Percentiles rank a stretch among this genome's conserved stretches.
phyloP scores from a whole-genome alignment of 2,329 filamentous ascomycete genomes.

The Scedosporium minutisporum region DNA sequence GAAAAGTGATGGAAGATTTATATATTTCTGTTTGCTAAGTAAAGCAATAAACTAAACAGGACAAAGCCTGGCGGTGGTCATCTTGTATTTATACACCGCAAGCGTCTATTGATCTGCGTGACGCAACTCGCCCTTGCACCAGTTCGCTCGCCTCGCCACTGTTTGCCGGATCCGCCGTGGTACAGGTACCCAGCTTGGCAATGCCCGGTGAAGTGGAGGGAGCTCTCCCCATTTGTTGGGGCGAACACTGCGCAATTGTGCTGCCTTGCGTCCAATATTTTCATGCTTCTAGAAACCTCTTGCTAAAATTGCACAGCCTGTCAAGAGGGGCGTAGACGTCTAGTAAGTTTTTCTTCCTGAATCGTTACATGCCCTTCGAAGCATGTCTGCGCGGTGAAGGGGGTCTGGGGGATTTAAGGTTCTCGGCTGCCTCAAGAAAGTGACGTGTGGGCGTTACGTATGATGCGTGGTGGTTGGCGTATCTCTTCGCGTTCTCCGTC shows the following conservation, averaged over 20 bases:
- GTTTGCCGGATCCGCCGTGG: too few relatives aligned
- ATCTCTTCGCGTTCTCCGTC: background rate
- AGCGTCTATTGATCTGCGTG: too few relatives aligned
- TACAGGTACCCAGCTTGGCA: too few relatives aligned
- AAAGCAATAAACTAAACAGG: too few relatives aligned
- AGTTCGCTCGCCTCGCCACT: background rate
- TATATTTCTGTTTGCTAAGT: background rate
- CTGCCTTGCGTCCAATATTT: background rate
- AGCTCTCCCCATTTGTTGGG: too few relatives aligned
- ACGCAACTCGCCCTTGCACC: too few relatives aligned
- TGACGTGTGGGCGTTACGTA: background rate
- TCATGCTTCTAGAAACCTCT: background rate
- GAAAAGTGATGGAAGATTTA: background rate
- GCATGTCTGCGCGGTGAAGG: background rate
- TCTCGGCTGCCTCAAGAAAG: background rate
- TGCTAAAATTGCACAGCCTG: background rate
- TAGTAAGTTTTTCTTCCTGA: background rate
- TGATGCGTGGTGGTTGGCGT: background rate
- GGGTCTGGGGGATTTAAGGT: background rate
- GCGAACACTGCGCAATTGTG: background rate
- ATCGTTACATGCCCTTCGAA: too few relatives aligned
- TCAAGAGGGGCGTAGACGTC: background rate
- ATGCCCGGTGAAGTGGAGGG: background rate
- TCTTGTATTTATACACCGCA: too few relatives aligned
- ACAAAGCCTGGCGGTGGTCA: too few relatives aligned